Percentiles rank a stretch among this genome's conserved stretches.
These are phyloP conservation scores for Bothriochloa decipiens DNA, from an alignment of 176 grass and related monocot genomes.

Conservation along the genomic window DNA sequence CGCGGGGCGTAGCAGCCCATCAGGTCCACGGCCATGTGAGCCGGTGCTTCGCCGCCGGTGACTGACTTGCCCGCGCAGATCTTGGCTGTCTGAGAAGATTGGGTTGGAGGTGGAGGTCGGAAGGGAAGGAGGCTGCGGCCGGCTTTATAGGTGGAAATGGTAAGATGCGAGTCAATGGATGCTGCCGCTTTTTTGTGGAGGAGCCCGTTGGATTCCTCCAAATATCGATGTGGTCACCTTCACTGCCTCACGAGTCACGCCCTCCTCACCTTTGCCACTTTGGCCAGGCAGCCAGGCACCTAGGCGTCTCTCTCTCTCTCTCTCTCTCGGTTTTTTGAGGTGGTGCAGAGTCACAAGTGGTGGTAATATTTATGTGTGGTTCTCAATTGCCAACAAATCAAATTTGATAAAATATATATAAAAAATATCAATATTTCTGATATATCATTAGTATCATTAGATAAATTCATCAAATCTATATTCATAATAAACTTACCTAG, in stretches of 20 bases:
- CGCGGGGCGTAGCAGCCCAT: slow-evolving; percentile 65
- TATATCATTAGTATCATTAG: too few relatives aligned
- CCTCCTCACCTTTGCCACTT: not conserved
- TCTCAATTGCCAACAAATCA: too few relatives aligned
- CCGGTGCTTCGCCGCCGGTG: slow-evolving; percentile 2
- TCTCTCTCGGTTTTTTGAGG: not conserved
- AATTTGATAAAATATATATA: too few relatives aligned
- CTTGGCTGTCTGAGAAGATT: slow-evolving; percentile 10
- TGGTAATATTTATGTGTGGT: too few relatives aligned
- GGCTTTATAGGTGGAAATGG: slow-evolving; percentile 62
- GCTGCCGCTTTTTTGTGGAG: not conserved
- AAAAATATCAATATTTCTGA: too few relatives aligned
- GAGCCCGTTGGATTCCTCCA: not conserved
- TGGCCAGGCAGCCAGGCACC: not conserved
- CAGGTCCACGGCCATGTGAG: slow-evolving; percentile 67
- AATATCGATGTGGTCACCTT: not conserved
- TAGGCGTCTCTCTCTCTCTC: not conserved
- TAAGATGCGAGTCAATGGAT: slow-evolving; percentile 55
- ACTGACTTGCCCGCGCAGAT: slow-evolving; percentile 26
- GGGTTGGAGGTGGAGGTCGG: slow-evolving; percentile 28
- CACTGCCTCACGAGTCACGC: not conserved
- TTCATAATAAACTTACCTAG: too few relatives aligned
- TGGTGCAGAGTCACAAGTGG: not conserved
- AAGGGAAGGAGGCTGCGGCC: not conserved
- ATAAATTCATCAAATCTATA: too few relatives aligned